Conservation (phyloP, 2,329 filamentous ascomycete genomes). For the Calonectria crousiana region DNA sequence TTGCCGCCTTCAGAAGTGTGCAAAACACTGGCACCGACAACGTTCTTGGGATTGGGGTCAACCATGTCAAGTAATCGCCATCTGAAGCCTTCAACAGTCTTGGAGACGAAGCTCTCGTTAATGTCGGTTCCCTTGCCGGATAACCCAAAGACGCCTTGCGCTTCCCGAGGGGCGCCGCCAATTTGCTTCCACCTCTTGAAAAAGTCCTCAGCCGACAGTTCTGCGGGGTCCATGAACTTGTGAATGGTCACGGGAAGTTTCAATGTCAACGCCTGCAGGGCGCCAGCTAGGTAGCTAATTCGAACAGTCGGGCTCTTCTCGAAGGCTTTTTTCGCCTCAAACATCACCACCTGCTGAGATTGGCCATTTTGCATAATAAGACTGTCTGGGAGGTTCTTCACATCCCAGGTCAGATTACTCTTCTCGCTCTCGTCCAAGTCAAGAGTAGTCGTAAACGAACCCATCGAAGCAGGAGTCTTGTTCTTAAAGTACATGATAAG, state of each 20-base stretch:
- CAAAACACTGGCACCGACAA: constrained; percentile 90
- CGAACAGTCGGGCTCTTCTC: constrained; percentile 89
- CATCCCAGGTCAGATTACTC: constrained; percentile 81
- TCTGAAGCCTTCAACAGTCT: constrained; percentile 84
- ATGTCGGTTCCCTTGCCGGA: constrained; percentile 65
- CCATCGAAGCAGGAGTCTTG: constrained; percentile 86
- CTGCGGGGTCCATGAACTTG: constrained; percentile 96
- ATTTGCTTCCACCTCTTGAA: constrained; percentile 99
- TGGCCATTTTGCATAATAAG: constrained; percentile 81
- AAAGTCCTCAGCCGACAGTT: constrained; percentile 90
- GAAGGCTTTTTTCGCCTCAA: constrained; percentile 87
- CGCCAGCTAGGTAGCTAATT: constrained; percentile 93
- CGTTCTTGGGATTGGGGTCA: constrained; percentile 92
- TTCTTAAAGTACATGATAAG: constrained; percentile 97
- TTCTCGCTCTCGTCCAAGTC: constrained; percentile 80
- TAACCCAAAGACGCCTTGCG: constrained; percentile 86
- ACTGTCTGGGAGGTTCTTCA: constrained; percentile 89
- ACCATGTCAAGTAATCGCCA: constrained; percentile 90
- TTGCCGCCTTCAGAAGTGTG: constrained; percentile 88
- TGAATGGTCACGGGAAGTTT: constrained; percentile 90
- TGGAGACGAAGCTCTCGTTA: constrained; percentile 77
- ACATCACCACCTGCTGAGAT: constrained; percentile 94
- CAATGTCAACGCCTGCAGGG: constrained; percentile 90
- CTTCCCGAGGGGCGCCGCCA: constrained; percentile 86
- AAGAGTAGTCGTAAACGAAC: constrained; percentile 93